These are phyloP conservation scores for Tephrocybe sp. DNA, from an alignment of 768 basidiomycete genomes.

Conservation along the genomic window DNA sequence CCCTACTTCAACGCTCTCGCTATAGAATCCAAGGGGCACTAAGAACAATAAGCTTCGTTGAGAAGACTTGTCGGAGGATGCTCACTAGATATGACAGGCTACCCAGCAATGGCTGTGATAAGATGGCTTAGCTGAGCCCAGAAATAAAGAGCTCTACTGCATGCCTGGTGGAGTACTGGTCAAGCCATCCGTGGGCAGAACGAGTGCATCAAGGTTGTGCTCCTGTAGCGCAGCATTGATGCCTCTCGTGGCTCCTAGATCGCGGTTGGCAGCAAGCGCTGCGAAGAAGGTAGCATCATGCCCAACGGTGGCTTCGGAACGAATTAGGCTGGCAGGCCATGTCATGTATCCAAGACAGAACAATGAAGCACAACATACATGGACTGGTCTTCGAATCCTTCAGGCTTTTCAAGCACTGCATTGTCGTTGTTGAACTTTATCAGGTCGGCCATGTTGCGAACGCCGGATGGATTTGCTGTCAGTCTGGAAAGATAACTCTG, in stretches of 20 bases:
- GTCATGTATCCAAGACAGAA: not conserved
- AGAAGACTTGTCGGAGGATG: not conserved
- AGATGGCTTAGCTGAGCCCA: constrained; percentile 4
- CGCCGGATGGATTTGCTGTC: constrained; percentile 53
- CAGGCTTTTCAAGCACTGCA: constrained; percentile 46
- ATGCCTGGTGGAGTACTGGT: constrained; percentile 39
- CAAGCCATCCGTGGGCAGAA: constrained; percentile 44
- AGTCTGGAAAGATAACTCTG: constrained; percentile 48
- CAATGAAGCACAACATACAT: constrained; percentile 22
- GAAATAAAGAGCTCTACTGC: not conserved
- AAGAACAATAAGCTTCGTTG: not conserved
- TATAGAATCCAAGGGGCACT: constrained; percentile 65
- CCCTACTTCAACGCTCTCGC: constrained; percentile 38
- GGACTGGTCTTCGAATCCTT: constrained; percentile 37
- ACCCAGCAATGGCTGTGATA: constrained; percentile 54
- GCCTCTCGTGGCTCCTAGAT: constrained; percentile 49
- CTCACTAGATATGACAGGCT: constrained; percentile 63
- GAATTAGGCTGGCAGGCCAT: constrained; percentile 30
- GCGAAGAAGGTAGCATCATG: constrained; percentile 42
- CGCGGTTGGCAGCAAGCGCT: constrained; percentile 43
- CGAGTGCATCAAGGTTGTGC: constrained; percentile 50
- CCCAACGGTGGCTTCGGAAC: constrained; percentile 37
- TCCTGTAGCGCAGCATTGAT: constrained; percentile 52
- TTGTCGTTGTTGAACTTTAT: constrained; percentile 59
- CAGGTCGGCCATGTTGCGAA: constrained; percentile 53